Evolutionary conservation across 2,329 filamentous ascomycete species (phyloP).

Genomic region (Talaromyces sp.): DNA sequence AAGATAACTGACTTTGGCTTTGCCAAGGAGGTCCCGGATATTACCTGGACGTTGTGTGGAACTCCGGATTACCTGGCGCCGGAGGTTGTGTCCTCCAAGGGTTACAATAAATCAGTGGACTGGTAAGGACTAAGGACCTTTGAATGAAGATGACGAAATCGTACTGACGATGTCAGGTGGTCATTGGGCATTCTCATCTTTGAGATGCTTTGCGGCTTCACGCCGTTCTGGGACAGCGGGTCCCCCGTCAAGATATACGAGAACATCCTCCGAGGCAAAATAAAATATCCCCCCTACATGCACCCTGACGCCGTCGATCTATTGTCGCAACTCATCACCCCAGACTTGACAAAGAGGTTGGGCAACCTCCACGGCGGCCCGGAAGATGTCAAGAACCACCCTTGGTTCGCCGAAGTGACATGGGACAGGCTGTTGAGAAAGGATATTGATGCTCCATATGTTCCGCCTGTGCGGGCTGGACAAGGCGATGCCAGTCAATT

Average conservation of each 20-base stretch:
- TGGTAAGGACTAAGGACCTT: slow-evolving; percentile 68
- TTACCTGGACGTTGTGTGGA: slow-evolving; percentile 97
- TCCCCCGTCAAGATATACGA: slow-evolving; percentile 99
- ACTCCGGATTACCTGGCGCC: slow-evolving; percentile 97
- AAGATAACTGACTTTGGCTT: slow-evolving; percentile 99
- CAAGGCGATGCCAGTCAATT: slow-evolving; percentile 96
- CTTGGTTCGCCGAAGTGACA: slow-evolving; percentile 96
- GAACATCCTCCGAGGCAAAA: slow-evolving; percentile 91
- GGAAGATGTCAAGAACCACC: slow-evolving; percentile 88
- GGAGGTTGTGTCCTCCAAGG: slow-evolving; percentile 97
- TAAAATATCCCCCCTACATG: slow-evolving; percentile 96
- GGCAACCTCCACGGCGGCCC: slow-evolving; percentile 90
- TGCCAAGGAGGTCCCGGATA: slow-evolving; percentile 95
- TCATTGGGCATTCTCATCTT: slow-evolving; percentile 97
- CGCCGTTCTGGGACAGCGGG: slow-evolving; percentile 96
- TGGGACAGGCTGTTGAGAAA: slow-evolving; percentile 93
- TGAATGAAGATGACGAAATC: too few species aligned
- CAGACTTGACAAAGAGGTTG: slow-evolving; percentile 88
- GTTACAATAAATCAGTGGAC: slow-evolving; percentile 99
- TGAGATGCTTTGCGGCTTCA: slow-evolving; percentile 99
- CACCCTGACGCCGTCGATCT: slow-evolving; percentile 92
- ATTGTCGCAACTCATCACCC: slow-evolving; percentile 86
- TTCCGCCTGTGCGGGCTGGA: slow-evolving; percentile 89
- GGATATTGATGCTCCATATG: slow-evolving; percentile 97
- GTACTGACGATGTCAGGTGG: slow-evolving; percentile 64